A percentile compares a stretch with the other conserved stretches of the same genome.
phyloP scores from a whole-genome alignment of 768 basidiomycete species.

The Leccinellum luteum region DNA sequence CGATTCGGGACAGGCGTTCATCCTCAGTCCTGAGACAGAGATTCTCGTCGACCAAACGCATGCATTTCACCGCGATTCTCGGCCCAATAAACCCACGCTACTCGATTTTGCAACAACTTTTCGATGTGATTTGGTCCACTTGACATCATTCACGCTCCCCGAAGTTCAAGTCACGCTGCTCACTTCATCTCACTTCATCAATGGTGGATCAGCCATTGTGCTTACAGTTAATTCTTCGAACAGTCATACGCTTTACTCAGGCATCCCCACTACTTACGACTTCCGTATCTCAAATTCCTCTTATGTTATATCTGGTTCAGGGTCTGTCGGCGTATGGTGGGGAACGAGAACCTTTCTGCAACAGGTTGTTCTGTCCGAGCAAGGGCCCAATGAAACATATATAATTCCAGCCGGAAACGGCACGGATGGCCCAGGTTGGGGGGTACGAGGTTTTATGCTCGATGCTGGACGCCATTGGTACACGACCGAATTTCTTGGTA shows the following conservation, averaged over 20 bases:
- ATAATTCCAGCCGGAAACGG: slow-evolving; percentile 34
- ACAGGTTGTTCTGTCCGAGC: slow-evolving; percentile 31
- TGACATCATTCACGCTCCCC: slow-evolving; percentile 29
- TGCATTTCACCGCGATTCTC: slow-evolving; percentile 8
- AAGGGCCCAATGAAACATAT: slow-evolving; percentile 7
- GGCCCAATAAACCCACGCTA: slow-evolving; percentile 30
- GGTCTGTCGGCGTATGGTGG: slow-evolving; percentile 41
- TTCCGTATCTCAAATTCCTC: slow-evolving; percentile 30
- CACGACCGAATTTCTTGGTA: slow-evolving; percentile 37
- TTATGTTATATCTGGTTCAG: slow-evolving; percentile 34
- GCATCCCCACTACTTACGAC: slow-evolving; percentile 36
- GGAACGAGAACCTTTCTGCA: slow-evolving; percentile 44
- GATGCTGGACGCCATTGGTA: slow-evolving; percentile 48
- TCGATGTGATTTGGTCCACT: slow-evolving; percentile 31
- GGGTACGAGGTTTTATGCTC: slow-evolving; percentile 44
- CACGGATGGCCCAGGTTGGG: slow-evolving; percentile 43
- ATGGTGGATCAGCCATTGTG: slow-evolving; percentile 23
- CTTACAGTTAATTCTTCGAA: slow-evolving; percentile 28
- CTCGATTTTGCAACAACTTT: slow-evolving; percentile 38
- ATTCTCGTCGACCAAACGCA: slow-evolving; percentile 37
- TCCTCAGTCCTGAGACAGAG: slow-evolving; percentile 28
- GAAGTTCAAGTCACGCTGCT: slow-evolving; percentile 21
- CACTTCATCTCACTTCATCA: not conserved
- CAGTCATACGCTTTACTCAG: slow-evolving; percentile 37
- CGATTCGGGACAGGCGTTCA: slow-evolving; percentile 23